phyloP scores from a whole-genome alignment of 495 filamentous ascomycete genomes.

The Neurospora sublineolata region DNA sequence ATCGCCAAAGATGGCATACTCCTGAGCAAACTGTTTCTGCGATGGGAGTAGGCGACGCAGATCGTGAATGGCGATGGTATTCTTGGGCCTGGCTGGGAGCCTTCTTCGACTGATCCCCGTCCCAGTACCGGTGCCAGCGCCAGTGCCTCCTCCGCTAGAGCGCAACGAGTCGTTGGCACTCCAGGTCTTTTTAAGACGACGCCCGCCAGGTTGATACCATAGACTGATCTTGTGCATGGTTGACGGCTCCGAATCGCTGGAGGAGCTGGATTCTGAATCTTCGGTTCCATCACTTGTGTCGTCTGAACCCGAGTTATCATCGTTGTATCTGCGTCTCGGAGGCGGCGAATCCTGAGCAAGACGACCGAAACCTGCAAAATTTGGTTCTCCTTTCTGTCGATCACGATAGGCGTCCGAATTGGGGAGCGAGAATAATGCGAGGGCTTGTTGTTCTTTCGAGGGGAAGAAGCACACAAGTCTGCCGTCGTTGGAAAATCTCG shows the following conservation, averaged over 20 bases:
- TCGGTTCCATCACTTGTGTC: constrained; percentile 42
- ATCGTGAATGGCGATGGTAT: constrained; percentile 58
- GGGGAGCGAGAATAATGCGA: constrained; percentile 47
- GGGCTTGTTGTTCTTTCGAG: constrained; percentile 62
- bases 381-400: constrained; percentile 50
- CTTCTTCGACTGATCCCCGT: constrained; percentile 36
- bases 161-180: constrained; percentile 37
- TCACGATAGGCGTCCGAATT: constrained; percentile 50
- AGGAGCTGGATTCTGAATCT: constrained; percentile 52
- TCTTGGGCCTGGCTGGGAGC: constrained; percentile 32
- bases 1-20: constrained; percentile 77
- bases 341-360: constrained; percentile 42
- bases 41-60: constrained; percentile 58
- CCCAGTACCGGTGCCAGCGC: constrained; percentile 41
- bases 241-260: constrained; percentile 61
- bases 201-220: constrained; percentile 32
- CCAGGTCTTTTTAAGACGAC: constrained; percentile 32
- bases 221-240: constrained; percentile 40
- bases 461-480: constrained; percentile 80
- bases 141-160: constrained; percentile 40
- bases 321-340: constrained; percentile 37
- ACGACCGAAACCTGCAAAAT: constrained; percentile 85
- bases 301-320: constrained; percentile 41
- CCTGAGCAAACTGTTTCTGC: constrained; percentile 59
- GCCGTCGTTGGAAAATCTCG: constrained; percentile 66